Conservation (phyloP, 1,139 yeast genomes). For the Ashbya aceris region DNA sequence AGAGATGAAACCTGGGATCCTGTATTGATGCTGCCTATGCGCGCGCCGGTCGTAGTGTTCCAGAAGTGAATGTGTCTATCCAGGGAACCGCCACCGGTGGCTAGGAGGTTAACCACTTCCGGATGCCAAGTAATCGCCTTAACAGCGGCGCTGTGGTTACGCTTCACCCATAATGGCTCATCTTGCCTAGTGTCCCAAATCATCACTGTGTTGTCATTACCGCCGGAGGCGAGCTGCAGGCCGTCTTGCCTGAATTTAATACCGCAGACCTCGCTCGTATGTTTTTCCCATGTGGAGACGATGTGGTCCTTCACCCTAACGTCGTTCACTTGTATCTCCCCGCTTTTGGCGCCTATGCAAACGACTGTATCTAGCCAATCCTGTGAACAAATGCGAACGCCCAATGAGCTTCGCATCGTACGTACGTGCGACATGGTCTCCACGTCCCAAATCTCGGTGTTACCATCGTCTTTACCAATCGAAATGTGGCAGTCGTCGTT, state of each 20-base stretch:
- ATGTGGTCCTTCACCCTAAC: conserved; percentile 82
- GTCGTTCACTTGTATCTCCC: conserved; percentile 81
- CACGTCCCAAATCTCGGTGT: conserved; percentile 89
- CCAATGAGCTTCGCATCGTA: conserved; percentile 62
- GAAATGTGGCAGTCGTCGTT: conserved; percentile 84
- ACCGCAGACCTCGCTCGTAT: conserved; percentile 89
- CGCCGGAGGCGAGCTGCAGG: conserved; percentile 80
- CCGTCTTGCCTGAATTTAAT: conserved; percentile 82
- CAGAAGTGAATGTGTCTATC: conserved; percentile 90
- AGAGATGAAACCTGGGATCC: conserved; percentile 91
- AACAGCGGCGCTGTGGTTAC: conserved; percentile 86
- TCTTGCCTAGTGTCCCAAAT: conserved; percentile 86
- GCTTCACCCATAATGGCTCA: conserved; percentile 65
- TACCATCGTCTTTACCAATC: conserved; percentile 78
- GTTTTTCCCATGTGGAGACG: conserved; percentile 50
- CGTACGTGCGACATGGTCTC: conserved; percentile 67
- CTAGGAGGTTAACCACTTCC: conserved; percentile 67
- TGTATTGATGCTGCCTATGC: conserved; percentile 80
- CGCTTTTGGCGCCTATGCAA: conserved; percentile 77
- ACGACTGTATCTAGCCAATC: conserved; percentile 79
- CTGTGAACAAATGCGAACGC: conserved; percentile 73
- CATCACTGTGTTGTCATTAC: conserved; percentile 87
- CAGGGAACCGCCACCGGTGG: conserved; percentile 94
- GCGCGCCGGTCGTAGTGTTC: conserved; percentile 87
- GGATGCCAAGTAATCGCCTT: conserved; percentile 97